phyloP scores from a whole-genome alignment of 441 rosid species.

The Eutrema salsugineum region DNA sequence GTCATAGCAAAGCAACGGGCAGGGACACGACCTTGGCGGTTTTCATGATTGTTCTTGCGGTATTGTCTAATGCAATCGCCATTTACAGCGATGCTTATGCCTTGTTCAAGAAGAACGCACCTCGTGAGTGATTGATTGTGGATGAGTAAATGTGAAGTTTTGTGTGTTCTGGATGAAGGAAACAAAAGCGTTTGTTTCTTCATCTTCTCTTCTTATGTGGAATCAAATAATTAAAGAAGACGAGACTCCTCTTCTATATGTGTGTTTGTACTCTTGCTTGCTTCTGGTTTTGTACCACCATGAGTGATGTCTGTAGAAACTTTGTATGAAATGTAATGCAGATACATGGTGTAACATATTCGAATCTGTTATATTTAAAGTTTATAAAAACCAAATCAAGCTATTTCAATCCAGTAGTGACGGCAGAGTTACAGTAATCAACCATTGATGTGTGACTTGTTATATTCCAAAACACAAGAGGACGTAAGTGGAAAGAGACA shows the following conservation, averaged over 20 bases:
- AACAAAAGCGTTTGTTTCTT: not conserved
- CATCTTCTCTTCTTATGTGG: not conserved
- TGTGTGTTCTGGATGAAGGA: not conserved
- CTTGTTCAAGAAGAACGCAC: slow-evolving; percentile 28
- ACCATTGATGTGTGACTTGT: slow-evolving; percentile 9
- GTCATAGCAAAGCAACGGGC: slow-evolving; percentile 34
- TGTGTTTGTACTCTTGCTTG: slow-evolving; percentile 21
- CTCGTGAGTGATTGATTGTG: slow-evolving; percentile 24
- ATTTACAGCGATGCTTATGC: slow-evolving; percentile 40
- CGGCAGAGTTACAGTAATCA: not conserved
- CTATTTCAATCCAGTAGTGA: not conserved
- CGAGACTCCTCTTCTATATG: not conserved
- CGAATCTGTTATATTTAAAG: not conserved
- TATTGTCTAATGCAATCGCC: slow-evolving; percentile 34
- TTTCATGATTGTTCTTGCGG: slow-evolving; percentile 46
- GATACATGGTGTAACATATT: not conserved
- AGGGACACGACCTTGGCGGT: slow-evolving; percentile 36
- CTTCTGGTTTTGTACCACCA: slow-evolving; percentile 1
- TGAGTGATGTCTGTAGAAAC: slow-evolving; percentile 6
- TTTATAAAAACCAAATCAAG: slow-evolving; percentile 3
- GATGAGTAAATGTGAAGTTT: not conserved
- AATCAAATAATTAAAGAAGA: slow-evolving; percentile 26
- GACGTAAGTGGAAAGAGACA: not conserved
- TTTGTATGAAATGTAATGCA: slow-evolving; percentile 20
- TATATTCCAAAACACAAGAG: slow-evolving; percentile 2